Evolutionary conservation across 345 rosid species (phyloP), one percentile per base, ranked within the genome.

Genomic region (Combretum micranthum): DNA sequence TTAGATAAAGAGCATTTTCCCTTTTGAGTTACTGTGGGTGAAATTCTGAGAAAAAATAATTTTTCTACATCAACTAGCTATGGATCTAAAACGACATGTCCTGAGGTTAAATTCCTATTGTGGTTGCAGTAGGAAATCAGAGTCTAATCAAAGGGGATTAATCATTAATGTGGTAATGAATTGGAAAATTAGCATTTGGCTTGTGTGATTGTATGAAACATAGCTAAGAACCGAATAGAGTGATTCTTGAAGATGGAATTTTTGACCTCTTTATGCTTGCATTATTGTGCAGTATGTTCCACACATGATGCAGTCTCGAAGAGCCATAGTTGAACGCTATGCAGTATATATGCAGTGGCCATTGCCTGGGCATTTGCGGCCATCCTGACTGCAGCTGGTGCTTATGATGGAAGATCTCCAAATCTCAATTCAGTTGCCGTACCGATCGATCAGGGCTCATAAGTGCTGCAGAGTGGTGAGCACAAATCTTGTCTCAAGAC

Each of bases 381-480:
- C 75, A 72, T 88, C 68, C 80, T 92, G 59, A 86, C 95, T 4
- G 81, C 66, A 13, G 89, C 91, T 47, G 95, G 96, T 61, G 91
- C 95, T 46, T 92, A 92, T 56, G 52, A 84, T 48, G 68, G 69
- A 13, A 74, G 64, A 69, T 52, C 90, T 16, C 66, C 76, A 39
- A 70, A 23, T 39, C 97, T 46, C 98, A 92, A 68, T 20, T 78
- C 26, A 88, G 89, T 60, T 92, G 97, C 55, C 83, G 94, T 13
- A 75, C 88, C 9, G 95, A 92, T 76, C 85, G 96, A 64, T 66
- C 96, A 23, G 96, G 96, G 57, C 93, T 92, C 60, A 65, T 92
- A 15, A 61, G 83, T 15, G 89, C 85, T 50, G 82, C 98, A 42
- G 80, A 81, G 51, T 92, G 98, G 98, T 92, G 26, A 83, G 82